These are phyloP conservation scores for Gynochthodes officinalis DNA, from an alignment of 257 asterid species.

Conservation along the genomic window DNA sequence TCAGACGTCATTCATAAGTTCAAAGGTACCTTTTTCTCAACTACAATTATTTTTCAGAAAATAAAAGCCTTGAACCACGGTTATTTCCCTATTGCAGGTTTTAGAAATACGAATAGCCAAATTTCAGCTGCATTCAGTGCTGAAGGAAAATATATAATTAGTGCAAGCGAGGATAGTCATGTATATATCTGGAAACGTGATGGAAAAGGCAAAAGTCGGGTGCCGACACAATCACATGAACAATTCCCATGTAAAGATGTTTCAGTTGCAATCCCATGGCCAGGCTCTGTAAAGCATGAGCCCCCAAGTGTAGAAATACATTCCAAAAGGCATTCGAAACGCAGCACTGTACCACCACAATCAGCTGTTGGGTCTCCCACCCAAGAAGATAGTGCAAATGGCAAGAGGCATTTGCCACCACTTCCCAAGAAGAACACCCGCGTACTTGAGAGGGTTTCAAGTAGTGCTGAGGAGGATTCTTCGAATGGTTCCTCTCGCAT, in stretches of 20 bases:
- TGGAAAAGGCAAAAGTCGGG: slow-evolving; percentile 32
- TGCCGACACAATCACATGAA: slow-evolving; percentile 50
- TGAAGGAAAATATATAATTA: slow-evolving; percentile 66
- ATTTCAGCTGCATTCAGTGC: slow-evolving; percentile 74
- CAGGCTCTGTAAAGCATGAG: slow-evolving; percentile 48
- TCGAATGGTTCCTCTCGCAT: slow-evolving; percentile 30
- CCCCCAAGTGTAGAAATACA: slow-evolving; percentile 64
- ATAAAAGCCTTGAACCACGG: too few relatives aligned
- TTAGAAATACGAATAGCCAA: slow-evolving; percentile 79
- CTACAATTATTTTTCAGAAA: background rate
- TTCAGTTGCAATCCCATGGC: slow-evolving; percentile 80
- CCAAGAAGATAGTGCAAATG: slow-evolving; percentile 35
- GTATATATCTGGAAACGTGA: slow-evolving; percentile 78
- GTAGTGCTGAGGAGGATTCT: slow-evolving; percentile 47
- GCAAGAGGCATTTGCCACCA: slow-evolving; percentile 62
- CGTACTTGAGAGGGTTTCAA: slow-evolving; percentile 27
- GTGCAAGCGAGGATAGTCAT: slow-evolving; percentile 88
- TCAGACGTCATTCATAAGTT: slow-evolving; percentile 55
- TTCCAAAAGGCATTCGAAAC: slow-evolving; percentile 69
- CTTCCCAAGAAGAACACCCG: slow-evolving; percentile 45
- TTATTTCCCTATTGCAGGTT: slow-evolving; percentile 40
- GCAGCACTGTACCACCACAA: slow-evolving; percentile 28
- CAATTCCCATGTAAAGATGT: slow-evolving; percentile 82
- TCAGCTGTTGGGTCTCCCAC: slow-evolving; percentile 32
- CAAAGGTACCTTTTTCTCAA: slow-evolving; percentile 43